Evolutionary conservation across 257 asterid species (phyloP).

Genomic region (Solanum pennellii): DNA sequence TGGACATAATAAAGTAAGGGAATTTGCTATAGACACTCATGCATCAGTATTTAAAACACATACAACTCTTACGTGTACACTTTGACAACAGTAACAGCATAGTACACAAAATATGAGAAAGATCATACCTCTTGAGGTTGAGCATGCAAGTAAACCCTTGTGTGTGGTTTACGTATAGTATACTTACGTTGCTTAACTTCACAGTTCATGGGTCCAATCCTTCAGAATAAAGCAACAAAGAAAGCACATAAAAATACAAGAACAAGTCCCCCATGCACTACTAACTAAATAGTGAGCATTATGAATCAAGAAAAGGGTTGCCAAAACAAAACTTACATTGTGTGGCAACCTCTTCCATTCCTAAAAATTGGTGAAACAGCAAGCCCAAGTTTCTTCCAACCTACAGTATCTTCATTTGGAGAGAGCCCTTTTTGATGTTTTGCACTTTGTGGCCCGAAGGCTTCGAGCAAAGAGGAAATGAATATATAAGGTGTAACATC

Average conservation of each 20-base stretch:
- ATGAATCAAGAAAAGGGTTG: background rate
- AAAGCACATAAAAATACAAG: background rate
- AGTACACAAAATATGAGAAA: background rate
- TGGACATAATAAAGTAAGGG: background rate
- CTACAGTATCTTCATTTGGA: background rate
- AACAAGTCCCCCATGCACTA: background rate
- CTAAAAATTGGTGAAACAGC: conserved; percentile 18
- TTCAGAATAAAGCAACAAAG: background rate
- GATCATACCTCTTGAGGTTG: background rate
- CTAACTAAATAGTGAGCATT: background rate
- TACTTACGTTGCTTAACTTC: conserved; percentile 14
- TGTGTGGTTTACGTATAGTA: background rate
- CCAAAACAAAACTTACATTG: conserved; percentile 25
- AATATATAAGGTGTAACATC: conserved; percentile 30
- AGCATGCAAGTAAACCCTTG: background rate
- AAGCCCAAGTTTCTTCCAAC: conserved; percentile 27
- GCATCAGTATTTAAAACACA: background rate
- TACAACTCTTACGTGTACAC: background rate
- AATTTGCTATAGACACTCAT: background rate
- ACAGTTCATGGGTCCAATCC: conserved; percentile 38
- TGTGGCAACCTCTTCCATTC: conserved; percentile 19
- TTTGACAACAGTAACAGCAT: background rate
- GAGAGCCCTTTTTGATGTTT: background rate
- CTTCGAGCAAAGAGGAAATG: conserved; percentile 23
- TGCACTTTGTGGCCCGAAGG: conserved; percentile 1